Conservation (phyloP, 129 eudicot species). For the Cynara cardunculus region DNA sequence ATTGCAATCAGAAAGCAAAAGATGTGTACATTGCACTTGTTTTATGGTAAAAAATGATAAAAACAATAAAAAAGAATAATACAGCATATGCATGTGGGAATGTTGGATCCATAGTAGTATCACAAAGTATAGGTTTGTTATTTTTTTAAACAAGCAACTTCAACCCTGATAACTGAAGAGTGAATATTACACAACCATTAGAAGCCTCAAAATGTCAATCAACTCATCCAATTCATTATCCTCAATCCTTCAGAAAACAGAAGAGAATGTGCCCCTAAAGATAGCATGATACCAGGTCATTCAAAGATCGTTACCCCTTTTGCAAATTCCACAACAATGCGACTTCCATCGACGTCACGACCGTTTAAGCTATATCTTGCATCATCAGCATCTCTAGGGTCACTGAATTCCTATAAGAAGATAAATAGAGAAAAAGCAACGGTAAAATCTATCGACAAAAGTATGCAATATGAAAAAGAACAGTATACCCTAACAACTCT, state of each 20-base stretch:
- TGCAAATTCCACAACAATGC: conserved; percentile 78
- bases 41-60: background rate
- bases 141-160: too few species aligned
- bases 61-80: background rate
- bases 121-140: too few species aligned
- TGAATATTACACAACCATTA: too few species aligned
- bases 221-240: background rate
- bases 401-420: conserved; percentile 67
- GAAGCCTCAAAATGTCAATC: too few species aligned
- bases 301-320: conserved; percentile 55
- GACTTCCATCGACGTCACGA: conserved; percentile 87
- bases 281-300: background rate
- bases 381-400: conserved; percentile 92
- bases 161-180: too few species aligned
- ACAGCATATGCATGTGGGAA: background rate
- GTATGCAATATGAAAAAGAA: background rate
- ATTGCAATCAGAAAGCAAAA: background rate
- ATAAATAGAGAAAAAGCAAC: conserved; percentile 1
- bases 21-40: background rate
- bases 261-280: background rate
- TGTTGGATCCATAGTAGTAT: too few species aligned
- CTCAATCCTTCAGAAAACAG: background rate
- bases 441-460: conserved; percentile 21
- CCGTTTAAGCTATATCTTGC: conserved; percentile 79
- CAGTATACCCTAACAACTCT: background rate